A percentile compares a stretch with the other conserved stretches of the same genome.
phyloP scores from a whole-genome alignment of 768 basidiomycete genomes.

The Mycena latifolia region DNA sequence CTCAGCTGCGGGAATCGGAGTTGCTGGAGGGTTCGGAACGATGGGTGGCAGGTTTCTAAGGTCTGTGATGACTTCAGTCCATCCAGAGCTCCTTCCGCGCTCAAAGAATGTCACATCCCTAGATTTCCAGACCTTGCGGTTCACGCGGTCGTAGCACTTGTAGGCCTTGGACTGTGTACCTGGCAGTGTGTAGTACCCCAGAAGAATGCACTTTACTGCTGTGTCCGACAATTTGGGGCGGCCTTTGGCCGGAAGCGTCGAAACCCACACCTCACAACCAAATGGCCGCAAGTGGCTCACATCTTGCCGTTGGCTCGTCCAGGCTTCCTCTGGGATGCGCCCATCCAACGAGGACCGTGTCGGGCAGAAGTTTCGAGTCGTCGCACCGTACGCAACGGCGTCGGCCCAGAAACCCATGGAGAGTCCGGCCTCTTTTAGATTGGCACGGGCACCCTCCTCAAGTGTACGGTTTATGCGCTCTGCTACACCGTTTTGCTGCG shows the following conservation, averaged over 20 bases:
- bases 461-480: slow-evolving; percentile 7
- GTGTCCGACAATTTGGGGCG: not conserved
- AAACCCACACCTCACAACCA: slow-evolving; percentile 5
- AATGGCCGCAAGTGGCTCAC: slow-evolving; percentile 9
- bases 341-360: slow-evolving; percentile 11
- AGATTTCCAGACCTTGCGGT: not conserved
- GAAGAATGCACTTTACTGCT: not conserved
- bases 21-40: not conserved
- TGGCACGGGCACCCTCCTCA: slow-evolving; percentile 1
- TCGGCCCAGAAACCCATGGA: slow-evolving; percentile 12
- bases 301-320: not conserved
- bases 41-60: slow-evolving; percentile 11
- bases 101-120: slow-evolving; percentile 13
- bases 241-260: not conserved
- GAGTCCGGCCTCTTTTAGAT: not conserved
- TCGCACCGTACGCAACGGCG: not conserved
- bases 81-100: slow-evolving; percentile 6
- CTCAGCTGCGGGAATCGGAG: not conserved
- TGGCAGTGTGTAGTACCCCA: not conserved
- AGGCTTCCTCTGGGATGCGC: slow-evolving; percentile 7
- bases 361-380: slow-evolving; percentile 4
- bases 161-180: not conserved
- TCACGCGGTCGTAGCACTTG: slow-evolving; percentile 7
- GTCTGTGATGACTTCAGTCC: slow-evolving; percentile 8
- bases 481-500: slow-evolving; percentile 3